A percentile compares a stretch with the other conserved stretches of the same genome.
Evolutionary conservation across 73 alveolate genomes (phyloP).

Genomic region (Paramecium octaurelia): DNA sequence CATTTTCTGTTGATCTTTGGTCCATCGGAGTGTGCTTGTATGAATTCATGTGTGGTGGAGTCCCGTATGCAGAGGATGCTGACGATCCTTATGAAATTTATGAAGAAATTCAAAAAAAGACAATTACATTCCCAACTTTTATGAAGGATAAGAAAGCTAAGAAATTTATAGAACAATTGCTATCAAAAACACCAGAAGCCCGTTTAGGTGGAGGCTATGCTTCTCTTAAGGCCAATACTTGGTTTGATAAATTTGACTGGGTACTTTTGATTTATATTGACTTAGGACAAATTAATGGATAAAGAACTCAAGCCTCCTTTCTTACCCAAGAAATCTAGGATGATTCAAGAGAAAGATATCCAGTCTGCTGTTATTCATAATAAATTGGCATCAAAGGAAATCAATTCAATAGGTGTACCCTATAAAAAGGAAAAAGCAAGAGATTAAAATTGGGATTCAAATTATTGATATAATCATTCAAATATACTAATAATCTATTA

Average conservation of each 20-base stretch:
- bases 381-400: slow-evolving; percentile 26
- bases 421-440: slow-evolving; percentile 53
- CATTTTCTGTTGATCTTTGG: slow-evolving; percentile 79
- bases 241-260: slow-evolving; percentile 71
- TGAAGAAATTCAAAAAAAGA: slow-evolving; percentile 70
- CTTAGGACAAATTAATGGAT: slow-evolving; percentile 43
- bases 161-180: slow-evolving; percentile 57
- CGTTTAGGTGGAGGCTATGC: slow-evolving; percentile 64
- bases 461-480: slow-evolving; percentile 21
- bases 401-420: not conserved
- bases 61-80: slow-evolving; percentile 84
- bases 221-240: slow-evolving; percentile 59
- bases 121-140: slow-evolving; percentile 70
- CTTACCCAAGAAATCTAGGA: slow-evolving; percentile 32
- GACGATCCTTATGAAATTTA: slow-evolving; percentile 83
- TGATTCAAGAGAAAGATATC: not conserved
- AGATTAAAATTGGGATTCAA: slow-evolving; percentile 58
- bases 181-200: slow-evolving; percentile 57
- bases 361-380: not conserved
- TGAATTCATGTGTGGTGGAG: slow-evolving; percentile 85
- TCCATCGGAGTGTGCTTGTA: slow-evolving; percentile 75
- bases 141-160: slow-evolving; percentile 65
- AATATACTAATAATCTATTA: not conserved
- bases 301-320: slow-evolving; percentile 49
- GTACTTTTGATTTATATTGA: not conserved